Base-by-base conservation (phyloP, 495 filamentous ascomycete genomes). In the Neurospora africana region DNA sequence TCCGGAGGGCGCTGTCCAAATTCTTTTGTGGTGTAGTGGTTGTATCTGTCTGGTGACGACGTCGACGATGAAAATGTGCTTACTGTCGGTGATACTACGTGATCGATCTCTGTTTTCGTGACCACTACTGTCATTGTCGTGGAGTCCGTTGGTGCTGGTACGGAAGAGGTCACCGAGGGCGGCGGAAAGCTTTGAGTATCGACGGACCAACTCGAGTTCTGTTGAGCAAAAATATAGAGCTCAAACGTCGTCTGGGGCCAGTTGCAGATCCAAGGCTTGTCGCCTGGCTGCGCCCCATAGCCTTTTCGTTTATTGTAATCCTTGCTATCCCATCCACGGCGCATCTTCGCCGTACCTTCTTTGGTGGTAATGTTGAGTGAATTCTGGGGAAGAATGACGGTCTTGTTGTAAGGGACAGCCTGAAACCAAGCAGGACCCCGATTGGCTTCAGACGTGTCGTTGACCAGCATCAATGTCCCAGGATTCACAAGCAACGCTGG, bases 211-310 rank as follows among this genome's bases (percentile, higher is more conserved):
- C 82, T 84, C 68, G 82, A 82, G 73, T 85, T 88, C 74, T 91
- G 85, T 67, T 87, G 86, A 70, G 90, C 83, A 78, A 94, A 98
- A 72, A 98, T 88, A 78, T 94, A 95, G 21, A 90, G 84, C 74
- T 97, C 93, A 67, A 98, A 82, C 65, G 89, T 84, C 0, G 93
- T 97, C 6, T 88, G 84, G 72, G 95, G 94, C 93, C 93, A 98
- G 76, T 86, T 91, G 79, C 94, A 98, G 75, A 92, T 89, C 94
- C 94, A 98, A 2, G 92, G 90, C 69, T 86, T 88, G 41, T 94
- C 90, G 0, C 89, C 89, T 3, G 83, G 80, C 69, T 86, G 75
- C 4, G 88, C 87, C 15, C 6, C 53, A 44, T 84, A 75, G 21
- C 85, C 76, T 72, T 86, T 89, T 44, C 85, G 81, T 40, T 81